Evolutionary conservation across 2,329 filamentous ascomycete genomes (phyloP), one percentile per base, ranked within the genome.

Genomic region (Chrysoporthe cubensis): DNA sequence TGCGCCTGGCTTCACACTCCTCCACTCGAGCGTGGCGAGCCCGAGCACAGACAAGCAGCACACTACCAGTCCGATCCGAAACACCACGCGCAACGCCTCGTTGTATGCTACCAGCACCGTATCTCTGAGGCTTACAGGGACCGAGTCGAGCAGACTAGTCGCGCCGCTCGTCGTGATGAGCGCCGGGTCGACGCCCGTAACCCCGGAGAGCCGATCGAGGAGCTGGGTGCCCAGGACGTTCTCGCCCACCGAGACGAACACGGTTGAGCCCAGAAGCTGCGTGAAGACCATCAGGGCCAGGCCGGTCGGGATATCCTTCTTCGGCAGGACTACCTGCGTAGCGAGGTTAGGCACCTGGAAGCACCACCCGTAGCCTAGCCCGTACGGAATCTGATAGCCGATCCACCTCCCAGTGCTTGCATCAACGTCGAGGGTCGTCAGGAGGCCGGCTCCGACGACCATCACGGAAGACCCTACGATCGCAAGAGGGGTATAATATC

Each of bases 41-140:
- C 84, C 87, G 26, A 87, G 65, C 40, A 88, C 79, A 6, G 80
- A 83, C 8, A 86, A 67, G 5, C 80, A 77, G 2, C 81, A 80
- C 68, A 87, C 77, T 0, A 85, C 87, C 52, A 86, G 81, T 13
- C 80, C 80, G 18, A 88, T 85, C 71, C 87, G 85, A 73, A 87
- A 90, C 3, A 84, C 84, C 69, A 82, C 77, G 6, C 80, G 81
- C 40, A 90, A 74, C 0, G 87, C 82, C 13, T 77, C 64, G 71
- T 89, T 90, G 76, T 90, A 90, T 0, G 85, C 85, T 0, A 76
- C 66, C 9, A 86, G 81, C 21, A 91, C 87, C 1, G 78, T 78
- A 1, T 73, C 65, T 2, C 87, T 77, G 65, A 80, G 82, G 57
- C 83, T 71, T 0, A 76, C 70, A 0, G 80, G 76, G 50, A 91